Conservation (phyloP, 106 monocot genomes). For the Platanthera zijinensis region DNA sequence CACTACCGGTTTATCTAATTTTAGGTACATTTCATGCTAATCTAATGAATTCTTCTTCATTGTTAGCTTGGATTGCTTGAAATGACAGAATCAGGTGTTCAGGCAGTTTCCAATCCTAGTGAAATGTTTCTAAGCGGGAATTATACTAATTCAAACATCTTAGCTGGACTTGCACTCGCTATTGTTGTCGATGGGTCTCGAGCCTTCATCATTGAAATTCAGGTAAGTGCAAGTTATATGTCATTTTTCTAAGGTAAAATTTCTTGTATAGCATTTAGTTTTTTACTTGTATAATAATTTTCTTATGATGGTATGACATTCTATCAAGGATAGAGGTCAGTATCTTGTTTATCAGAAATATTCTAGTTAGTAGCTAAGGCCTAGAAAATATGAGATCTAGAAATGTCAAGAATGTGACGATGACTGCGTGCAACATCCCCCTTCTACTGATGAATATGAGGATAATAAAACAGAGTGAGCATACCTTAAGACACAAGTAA, state of each 20-base stretch:
- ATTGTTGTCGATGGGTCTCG: conserved; percentile 89
- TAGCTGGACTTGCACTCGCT: conserved; percentile 89
- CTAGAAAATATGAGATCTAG: too few relatives aligned
- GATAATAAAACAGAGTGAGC: too few relatives aligned
- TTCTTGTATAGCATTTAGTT: background rate
- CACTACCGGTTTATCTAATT: background rate
- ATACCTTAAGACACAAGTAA: too few relatives aligned
- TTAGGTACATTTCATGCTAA: background rate
- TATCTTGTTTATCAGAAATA: too few relatives aligned
- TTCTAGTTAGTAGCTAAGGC: too few relatives aligned
- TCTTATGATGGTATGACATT: background rate
- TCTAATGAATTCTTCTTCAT: background rate
- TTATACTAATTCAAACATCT: conserved; percentile 64
- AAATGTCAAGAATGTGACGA: too few relatives aligned
- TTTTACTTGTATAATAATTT: background rate
- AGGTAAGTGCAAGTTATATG: conserved; percentile 31
- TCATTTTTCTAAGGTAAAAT: background rate
- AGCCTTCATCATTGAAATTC: conserved; percentile 80
- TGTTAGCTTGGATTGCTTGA: conserved; percentile 91
- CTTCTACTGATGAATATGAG: too few relatives aligned
- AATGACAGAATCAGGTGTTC: conserved; percentile 87
- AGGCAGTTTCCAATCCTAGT: conserved; percentile 90
- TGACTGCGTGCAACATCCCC: too few relatives aligned
- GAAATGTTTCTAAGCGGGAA: conserved; percentile 78
- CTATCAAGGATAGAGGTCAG: too few relatives aligned